Evolutionary conservation across 2,329 filamentous ascomycete species (phyloP), one percentile per base, ranked within the genome.

Genomic region (Diaporthe sp.): DNA sequence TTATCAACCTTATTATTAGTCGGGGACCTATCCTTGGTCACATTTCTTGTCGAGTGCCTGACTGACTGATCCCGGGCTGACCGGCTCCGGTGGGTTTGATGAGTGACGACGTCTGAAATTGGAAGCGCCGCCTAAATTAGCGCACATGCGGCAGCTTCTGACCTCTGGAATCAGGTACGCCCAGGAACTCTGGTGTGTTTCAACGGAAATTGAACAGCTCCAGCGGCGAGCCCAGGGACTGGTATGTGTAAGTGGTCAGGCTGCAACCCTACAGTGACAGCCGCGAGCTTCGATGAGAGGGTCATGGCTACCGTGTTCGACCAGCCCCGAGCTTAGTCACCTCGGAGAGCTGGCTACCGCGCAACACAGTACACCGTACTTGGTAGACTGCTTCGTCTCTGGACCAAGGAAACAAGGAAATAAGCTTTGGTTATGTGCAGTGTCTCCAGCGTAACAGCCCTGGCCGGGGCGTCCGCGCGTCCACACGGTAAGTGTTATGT

Each of bases 241-340:
- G 44, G 62, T 57, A 31, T 51, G 59, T 19, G 70, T 58, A 57
- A 73, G 62, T 34, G 44, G 31, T 42, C 37, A 62, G 71, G 42
- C 55, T 61, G 69, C 39, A 44, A n/a, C 22, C 34, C 34, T 59
- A 73, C 34, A 34, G 22, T 22, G 59, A 46, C 51, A 69, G 53
- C 61, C 70, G 59, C 49, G 49, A 28, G 25, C 46, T 73, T 73
- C 61, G 59, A 75, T 73, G 70, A 49, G 59, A 73, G 74, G 74
- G 57, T 70, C 53, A 74, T 57, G 53, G 46, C 44, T 61, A 46
- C 44, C 42, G 55, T 19, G 39, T 19, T 34, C 51, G 44, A 31
- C 57, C 53, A 57, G 51, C 28, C 28, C 61, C 34, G 49, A 57
- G 62, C 59, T 68, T 53, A 31, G 19, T 42, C 19, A 69, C n/a